Base-by-base conservation (phyloP, 768 basidiomycete genomes). In the Trametes sanguinea region DNA sequence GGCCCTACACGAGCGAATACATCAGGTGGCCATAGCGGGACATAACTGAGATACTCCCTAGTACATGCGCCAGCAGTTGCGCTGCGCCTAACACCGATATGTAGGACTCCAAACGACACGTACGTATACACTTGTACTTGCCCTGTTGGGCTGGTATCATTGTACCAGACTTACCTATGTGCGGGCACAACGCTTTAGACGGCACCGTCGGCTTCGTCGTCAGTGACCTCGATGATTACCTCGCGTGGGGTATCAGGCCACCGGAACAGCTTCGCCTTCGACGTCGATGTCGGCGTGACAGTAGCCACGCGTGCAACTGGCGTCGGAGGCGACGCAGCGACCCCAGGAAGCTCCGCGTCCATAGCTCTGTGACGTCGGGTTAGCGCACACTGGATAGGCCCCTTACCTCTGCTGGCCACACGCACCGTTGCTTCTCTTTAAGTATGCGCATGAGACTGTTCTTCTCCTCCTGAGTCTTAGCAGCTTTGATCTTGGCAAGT, bases 351-450 rank as follows among this genome's bases (percentile, higher is more conserved):
- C 51, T 73, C 75, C 60, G 73, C 73, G 62, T 80, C 80, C 70
- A 75, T 57, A 44, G 73, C 64, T 70, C 69, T 72, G 78, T 78
- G 68, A 35, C 27, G 6, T 6, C 35, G 6, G 35, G 11, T 37
- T 11, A 37, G 29, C 4, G 22, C 22, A 22, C 22, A 22, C 22
- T 22, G 22, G 1, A 22, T 22, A 22, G 22, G 22, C 22, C 35
- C 11, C 35, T 37, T 6, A 6, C 35, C 35, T 11, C 11, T 6
- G 6, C 35, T 11, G 35, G 35, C 6, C 6, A 11, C 40, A 64
- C 72, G 64, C 77, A 87, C 85, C 83, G 78, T 64, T 74, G 80
- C 65, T 76, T 77, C 71, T 83, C 79, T 47, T 80, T 77, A 76
- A 86, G 78, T 22, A 76, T 66, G 8, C 67, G 71, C 69, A 83